phyloP scores from a whole-genome alignment of 495 filamentous ascomycete genomes.

The Hypomontagnella submonticulosa region DNA sequence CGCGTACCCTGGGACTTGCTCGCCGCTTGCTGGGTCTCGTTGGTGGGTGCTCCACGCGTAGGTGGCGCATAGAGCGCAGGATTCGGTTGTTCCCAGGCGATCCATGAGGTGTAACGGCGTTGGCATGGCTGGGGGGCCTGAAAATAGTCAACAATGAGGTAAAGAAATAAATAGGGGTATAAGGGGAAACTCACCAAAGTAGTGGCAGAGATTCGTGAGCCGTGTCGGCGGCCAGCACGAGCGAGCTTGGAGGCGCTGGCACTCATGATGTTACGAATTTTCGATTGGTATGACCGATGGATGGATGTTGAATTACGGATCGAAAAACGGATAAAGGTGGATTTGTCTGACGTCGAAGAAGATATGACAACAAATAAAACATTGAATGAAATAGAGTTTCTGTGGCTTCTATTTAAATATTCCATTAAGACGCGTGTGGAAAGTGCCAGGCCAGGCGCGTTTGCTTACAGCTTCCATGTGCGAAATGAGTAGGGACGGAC shows the following conservation, averaged over 20 bases:
- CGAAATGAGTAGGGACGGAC: constrained; percentile 9
- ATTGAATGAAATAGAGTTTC: no score
- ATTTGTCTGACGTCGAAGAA: constrained; percentile 1
- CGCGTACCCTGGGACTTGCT: constrained; percentile 6
- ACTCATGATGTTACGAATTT: constrained; percentile 22
- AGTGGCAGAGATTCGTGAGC: not conserved
- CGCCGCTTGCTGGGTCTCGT: constrained; percentile 8
- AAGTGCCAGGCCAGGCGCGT: constrained; percentile 22
- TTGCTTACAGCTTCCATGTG: constrained; percentile 19
- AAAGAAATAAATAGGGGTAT: not conserved
- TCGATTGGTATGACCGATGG: constrained; percentile 24
- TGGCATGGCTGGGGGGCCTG: constrained; percentile 8
- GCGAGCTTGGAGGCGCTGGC: constrained; percentile 3
- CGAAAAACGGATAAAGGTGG: not conserved
- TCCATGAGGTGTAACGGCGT: constrained; percentile 40
- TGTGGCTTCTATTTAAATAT: not conserved
- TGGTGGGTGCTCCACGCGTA: constrained; percentile 6
- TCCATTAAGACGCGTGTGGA: constrained; percentile 21
- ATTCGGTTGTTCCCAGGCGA: constrained; percentile 44
- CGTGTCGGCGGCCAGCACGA: constrained; percentile 7
- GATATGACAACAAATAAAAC: not conserved
- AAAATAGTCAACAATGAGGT: constrained; percentile 2
- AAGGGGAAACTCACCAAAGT: constrained; percentile 7
- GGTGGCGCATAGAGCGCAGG: constrained; percentile 33
- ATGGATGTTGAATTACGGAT: constrained; percentile 21